Percentiles rank a stretch among this genome's conserved stretches.
phyloP scores from a whole-genome alignment of 352 stramenopile species.

The Phytopythium ostracodes region DNA sequence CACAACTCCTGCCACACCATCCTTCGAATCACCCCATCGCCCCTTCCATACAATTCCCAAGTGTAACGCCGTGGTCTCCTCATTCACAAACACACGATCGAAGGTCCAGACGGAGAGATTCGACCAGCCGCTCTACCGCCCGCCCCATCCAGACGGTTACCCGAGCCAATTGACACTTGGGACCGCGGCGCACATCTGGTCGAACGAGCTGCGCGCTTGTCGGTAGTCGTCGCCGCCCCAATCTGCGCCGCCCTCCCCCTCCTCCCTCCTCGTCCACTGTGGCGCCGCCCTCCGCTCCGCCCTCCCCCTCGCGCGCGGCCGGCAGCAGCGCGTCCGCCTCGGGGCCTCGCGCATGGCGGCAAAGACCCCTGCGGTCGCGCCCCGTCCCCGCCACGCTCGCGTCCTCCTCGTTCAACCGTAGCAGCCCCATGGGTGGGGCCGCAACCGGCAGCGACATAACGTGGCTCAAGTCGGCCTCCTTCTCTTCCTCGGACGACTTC shows the following conservation, averaged over 20 bases:
- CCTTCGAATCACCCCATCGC: too few relatives aligned
- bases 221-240: neutral
- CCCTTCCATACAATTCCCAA: neutral
- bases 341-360: conserved; percentile 3
- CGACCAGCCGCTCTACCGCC: too few relatives aligned
- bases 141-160: too few relatives aligned
- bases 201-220: neutral
- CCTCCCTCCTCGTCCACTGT: neutral
- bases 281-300: too few relatives aligned
- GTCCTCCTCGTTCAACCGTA: neutral
- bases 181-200: neutral
- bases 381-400: neutral
- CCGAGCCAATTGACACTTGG: neutral
- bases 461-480: conserved; percentile 34
- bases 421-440: neutral
- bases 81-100: neutral
- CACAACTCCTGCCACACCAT: too few relatives aligned
- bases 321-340: neutral
- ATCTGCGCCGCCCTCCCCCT: neutral
- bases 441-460: too few relatives aligned
- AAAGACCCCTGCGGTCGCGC: neutral
- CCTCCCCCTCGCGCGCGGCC: neutral
- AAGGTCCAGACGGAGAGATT: neutral
- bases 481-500: conserved; percentile 18
- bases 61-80: neutral